phyloP scores from a whole-genome alignment of 176 grass and related monocot species.

The Cenchrus purpureus region DNA sequence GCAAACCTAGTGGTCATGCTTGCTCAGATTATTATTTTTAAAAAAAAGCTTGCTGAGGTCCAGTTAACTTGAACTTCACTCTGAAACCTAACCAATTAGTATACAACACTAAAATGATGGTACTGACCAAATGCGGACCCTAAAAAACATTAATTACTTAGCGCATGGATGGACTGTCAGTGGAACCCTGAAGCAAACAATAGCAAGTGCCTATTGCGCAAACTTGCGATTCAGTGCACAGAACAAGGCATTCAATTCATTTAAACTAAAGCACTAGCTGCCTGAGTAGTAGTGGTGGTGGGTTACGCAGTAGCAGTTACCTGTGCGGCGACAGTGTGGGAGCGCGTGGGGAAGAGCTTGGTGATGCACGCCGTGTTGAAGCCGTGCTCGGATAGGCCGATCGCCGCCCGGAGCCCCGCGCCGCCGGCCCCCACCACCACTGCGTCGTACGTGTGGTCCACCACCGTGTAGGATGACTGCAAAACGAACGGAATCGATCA shows the following conservation, averaged over 20 bases:
- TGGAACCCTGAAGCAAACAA: not conserved
- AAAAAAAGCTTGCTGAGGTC: too few relatives aligned
- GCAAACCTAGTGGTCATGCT: not conserved
- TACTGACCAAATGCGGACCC: not conserved
- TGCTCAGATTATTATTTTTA: not conserved
- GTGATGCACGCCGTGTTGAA: slow-evolving; percentile 91
- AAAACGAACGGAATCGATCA: not conserved
- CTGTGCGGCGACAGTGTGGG: slow-evolving; percentile 63
- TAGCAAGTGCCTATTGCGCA: not conserved
- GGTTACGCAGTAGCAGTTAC: slow-evolving; percentile 4
- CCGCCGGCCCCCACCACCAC: slow-evolving; percentile 28
- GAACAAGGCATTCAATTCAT: too few relatives aligned
- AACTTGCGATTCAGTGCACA: too few relatives aligned
- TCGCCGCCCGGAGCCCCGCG: slow-evolving; percentile 69
- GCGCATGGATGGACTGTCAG: not conserved
- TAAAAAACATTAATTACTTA: not conserved
- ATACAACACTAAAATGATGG: not conserved
- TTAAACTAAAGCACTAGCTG: too few relatives aligned
- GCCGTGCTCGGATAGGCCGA: slow-evolving; percentile 81
- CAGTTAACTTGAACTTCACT: not conserved
- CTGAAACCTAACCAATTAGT: not conserved
- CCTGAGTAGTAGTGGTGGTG: too few relatives aligned
- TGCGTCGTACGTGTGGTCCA: slow-evolving; percentile 84
- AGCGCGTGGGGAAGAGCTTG: slow-evolving; percentile 44
- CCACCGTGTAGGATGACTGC: slow-evolving; percentile 78